phyloP scores from a whole-genome alignment of 164 flowering plant species.

The Tetrastigma voinierianum region DNA sequence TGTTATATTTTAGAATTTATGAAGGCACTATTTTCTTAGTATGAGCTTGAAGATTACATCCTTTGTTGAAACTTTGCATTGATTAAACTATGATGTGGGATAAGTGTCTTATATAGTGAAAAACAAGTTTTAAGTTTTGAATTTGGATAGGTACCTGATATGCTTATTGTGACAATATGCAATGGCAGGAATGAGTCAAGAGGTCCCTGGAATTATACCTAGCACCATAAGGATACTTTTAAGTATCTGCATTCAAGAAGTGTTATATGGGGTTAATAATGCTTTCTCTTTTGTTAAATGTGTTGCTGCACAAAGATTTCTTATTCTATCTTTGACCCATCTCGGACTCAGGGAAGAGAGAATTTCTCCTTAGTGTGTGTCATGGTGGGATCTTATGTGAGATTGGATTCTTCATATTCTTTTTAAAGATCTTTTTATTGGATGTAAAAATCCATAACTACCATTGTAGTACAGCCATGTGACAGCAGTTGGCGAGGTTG shows the following conservation, averaged over 20 bases:
- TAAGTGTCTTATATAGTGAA: not conserved
- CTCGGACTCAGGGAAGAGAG: conserved; percentile 89
- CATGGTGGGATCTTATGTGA: conserved; percentile 96
- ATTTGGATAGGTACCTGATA: too few species aligned
- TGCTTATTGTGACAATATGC: not conserved
- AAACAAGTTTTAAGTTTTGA: not conserved
- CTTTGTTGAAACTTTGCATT: not conserved
- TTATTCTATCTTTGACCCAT: conserved; percentile 14
- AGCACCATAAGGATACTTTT: conserved; percentile 96
- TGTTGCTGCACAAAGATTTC: conserved; percentile 1
- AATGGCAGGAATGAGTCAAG: conserved; percentile 93
- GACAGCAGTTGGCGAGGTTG: too few species aligned
- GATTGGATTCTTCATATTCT: conserved; percentile 35
- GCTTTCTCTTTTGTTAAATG: not conserved
- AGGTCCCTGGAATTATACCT: conserved; percentile 95
- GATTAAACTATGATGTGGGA: not conserved
- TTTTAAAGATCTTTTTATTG: not conserved
- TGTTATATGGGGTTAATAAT: conserved; percentile 20
- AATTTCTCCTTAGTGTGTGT: conserved; percentile 91
- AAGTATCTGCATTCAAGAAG: conserved; percentile 98
- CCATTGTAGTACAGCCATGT: too few species aligned
- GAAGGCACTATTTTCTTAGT: too few species aligned
- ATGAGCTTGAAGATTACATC: too few species aligned
- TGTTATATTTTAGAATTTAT: too few species aligned
- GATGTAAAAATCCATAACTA: not conserved